Conservation (phyloP, 208 protist species). For the Acanthamoeba lenticulata region DNA sequence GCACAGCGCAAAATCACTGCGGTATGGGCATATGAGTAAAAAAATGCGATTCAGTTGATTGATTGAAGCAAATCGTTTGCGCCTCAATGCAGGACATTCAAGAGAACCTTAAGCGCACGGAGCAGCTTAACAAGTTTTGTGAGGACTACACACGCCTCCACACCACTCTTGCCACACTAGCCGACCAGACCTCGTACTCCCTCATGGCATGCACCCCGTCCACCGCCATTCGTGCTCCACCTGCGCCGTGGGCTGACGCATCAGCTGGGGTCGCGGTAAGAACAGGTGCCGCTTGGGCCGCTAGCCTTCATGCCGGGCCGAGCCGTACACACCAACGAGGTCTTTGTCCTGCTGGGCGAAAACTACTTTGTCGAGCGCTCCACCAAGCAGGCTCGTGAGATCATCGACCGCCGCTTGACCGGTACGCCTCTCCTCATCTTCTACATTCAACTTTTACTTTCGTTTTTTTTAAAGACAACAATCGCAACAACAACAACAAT, state of each 20-base stretch:
- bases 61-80: neutral
- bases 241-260: too few species aligned
- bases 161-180: neutral
- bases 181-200: constrained; percentile 22
- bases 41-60: neutral
- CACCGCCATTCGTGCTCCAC: too few species aligned
- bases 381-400: constrained; percentile 70
- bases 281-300: constrained; percentile 75
- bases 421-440: neutral
- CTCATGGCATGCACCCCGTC: constrained; percentile 20
- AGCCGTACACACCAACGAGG: constrained; percentile 79
- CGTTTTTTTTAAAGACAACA: too few species aligned
- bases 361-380: constrained; percentile 78
- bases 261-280: neutral
- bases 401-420: constrained; percentile 63
- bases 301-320: constrained; percentile 74
- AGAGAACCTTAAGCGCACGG: neutral
- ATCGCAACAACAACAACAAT: too few species aligned
- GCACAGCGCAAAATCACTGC: constrained; percentile 35
- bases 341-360: constrained; percentile 79
- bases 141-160: constrained; percentile 26
- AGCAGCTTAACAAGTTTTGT: neutral
- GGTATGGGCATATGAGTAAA: neutral
- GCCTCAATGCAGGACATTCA: constrained; percentile 22
- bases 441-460: constrained; percentile 5